Evolutionary conservation across 495 filamentous ascomycete genomes (phyloP), one percentile per base, ranked within the genome.

Genomic region (Thozetella sp.): DNA sequence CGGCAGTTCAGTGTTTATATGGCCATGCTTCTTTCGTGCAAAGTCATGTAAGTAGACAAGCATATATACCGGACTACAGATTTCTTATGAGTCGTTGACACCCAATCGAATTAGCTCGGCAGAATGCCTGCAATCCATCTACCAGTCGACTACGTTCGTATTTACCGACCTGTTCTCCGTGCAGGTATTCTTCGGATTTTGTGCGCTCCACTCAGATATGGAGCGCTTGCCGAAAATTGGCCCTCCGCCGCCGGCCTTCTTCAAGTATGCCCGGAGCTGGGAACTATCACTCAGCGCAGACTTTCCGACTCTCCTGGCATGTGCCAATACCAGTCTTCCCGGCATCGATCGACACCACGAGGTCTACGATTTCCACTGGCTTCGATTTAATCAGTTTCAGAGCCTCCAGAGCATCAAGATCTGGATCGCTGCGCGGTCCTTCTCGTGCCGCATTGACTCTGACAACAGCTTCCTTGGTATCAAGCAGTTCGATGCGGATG

Each of bases 101-200:
- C 15, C 30, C 20, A 9, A 10, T 11, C 43, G 4, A 3, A 4
- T 48, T 48, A 48, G 43, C 3, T 48, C 6, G 4, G 43, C 43
- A n/a, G 43, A 48, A 48, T 48, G 43, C n/a, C 9, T 48, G n/a
- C 6, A 48, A 48, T 48, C 43, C 43, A 48, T 48, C n/a, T 48
- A 13, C 43, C 11, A 48, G 43, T 48, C 43, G 3, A 48, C 43
- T 15, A 20, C 43, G 3, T 48, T 48, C 43, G 43, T 48, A 4
- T 48, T 48, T 19, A 48, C 43, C 10, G 43, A 48, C 20, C 9
- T 19, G 20, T 15, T 48, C 11, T 4, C 43, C 11, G 20, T 48
- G 3, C 43, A 48, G n/a, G 20, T 3, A 4, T 48, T 48, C n/a
- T 48, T 48, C 9, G 43, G 43, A 20, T 20, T 15, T 19, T 48